Evolutionary conservation across 148 eudicot genomes (phyloP).

Genomic region (Cornus kousa): DNA sequence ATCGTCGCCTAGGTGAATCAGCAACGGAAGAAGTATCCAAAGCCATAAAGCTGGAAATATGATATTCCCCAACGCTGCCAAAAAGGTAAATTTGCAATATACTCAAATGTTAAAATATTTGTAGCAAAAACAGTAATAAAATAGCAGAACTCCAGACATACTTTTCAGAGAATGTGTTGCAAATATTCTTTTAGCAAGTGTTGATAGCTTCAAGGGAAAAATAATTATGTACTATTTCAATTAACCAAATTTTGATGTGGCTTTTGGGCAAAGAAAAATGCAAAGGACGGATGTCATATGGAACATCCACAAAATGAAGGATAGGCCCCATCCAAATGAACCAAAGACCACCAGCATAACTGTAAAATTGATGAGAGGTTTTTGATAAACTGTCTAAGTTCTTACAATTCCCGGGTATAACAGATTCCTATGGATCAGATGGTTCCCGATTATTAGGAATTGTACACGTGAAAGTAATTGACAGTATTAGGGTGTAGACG

Average conservation of each 20-base stretch:
- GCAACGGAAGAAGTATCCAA: constrained; percentile 31
- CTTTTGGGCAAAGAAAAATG: not conserved
- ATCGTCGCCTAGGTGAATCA: constrained; percentile 71
- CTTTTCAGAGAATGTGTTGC: not conserved
- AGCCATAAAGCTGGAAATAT: constrained; percentile 33
- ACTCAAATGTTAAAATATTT: not conserved
- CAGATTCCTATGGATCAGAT: too few relatives aligned
- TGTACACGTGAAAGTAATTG: too few relatives aligned
- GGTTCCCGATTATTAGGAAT: too few relatives aligned
- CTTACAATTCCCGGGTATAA: too few relatives aligned
- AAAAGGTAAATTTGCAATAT: not conserved
- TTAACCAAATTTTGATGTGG: not conserved
- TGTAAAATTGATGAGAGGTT: not conserved
- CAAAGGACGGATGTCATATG: not conserved
- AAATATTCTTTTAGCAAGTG: too few relatives aligned
- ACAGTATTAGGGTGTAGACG: too few relatives aligned
- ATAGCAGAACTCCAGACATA: not conserved
- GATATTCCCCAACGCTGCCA: not conserved
- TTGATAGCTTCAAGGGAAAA: not conserved
- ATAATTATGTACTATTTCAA: not conserved
- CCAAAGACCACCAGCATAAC: not conserved
- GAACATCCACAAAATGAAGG: not conserved
- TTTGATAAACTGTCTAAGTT: not conserved
- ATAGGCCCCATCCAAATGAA: not conserved
- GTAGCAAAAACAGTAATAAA: not conserved